Evolutionary conservation across 305 asterid genomes (phyloP).

Genomic region (Fraxinus paxiana): DNA sequence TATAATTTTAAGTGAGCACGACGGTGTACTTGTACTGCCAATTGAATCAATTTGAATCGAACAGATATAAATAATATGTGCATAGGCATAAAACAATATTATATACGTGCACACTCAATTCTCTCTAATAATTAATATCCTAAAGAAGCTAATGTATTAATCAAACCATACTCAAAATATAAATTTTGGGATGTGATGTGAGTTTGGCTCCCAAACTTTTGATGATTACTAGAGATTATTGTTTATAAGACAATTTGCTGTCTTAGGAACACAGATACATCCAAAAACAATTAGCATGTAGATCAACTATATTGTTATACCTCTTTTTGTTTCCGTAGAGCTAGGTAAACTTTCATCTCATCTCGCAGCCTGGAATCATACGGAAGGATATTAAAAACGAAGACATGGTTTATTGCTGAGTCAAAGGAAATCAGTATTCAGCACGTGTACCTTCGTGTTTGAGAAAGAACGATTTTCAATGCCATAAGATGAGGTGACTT

Average conservation of each 20-base stretch:
- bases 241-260: neutral
- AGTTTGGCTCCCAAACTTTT: neutral
- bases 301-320: constrained; percentile 28
- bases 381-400: constrained; percentile 18
- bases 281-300: neutral
- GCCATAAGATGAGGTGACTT: constrained; percentile 65
- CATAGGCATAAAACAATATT: neutral
- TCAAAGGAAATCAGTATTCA: constrained; percentile 16
- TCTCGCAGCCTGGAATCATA: constrained; percentile 34
- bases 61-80: neutral
- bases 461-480: constrained; percentile 59
- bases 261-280: neutral
- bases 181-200: neutral
- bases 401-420: constrained; percentile 8
- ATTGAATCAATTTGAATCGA: neutral
- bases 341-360: constrained; percentile 57
- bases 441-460: constrained; percentile 61
- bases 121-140: neutral
- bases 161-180: neutral
- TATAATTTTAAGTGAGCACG: neutral
- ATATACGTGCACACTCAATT: neutral
- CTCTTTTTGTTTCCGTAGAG: constrained; percentile 44
- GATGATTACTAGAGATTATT: neutral
- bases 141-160: neutral
- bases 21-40: neutral